These are phyloP conservation scores for Fusarium pininemorale DNA, from an alignment of 2,329 filamentous ascomycete species.

Conservation along the genomic window DNA sequence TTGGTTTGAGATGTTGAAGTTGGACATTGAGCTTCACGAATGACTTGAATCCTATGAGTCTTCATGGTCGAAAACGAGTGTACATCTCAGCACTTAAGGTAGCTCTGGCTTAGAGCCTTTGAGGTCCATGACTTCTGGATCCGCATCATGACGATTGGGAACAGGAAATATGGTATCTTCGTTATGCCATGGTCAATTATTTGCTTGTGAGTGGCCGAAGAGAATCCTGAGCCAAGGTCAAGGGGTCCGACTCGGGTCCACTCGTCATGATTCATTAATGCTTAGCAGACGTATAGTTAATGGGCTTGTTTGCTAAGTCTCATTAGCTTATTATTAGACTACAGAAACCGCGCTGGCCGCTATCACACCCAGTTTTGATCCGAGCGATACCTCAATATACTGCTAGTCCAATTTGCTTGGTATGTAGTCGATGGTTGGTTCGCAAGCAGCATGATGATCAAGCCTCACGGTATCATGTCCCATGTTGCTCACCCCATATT, in stretches of 20 bases:
- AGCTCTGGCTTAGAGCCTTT: background rate
- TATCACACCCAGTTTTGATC: background rate
- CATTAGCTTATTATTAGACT: background rate
- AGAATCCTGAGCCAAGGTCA: background rate
- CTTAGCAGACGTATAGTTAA: background rate
- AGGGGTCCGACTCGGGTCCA: constrained; percentile 1
- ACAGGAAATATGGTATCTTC: background rate
- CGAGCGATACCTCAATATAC: background rate
- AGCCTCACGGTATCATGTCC: background rate
- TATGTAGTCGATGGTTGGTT: background rate
- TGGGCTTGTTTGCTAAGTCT: background rate
- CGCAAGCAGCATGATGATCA: background rate
- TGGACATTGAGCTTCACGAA: background rate
- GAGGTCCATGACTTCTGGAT: background rate
- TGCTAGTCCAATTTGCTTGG: background rate
- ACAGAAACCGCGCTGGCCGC: background rate
- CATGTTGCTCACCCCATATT: background rate
- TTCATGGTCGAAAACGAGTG: background rate
- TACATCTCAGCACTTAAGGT: background rate
- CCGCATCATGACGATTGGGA: background rate
- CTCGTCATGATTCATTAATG: background rate
- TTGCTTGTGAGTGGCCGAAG: constrained; percentile 20
- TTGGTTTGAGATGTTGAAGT: background rate
- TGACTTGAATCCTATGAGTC: background rate
- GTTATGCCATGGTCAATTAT: constrained; percentile 22